These are phyloP conservation scores for Bruguiera sexangula DNA, from an alignment of 345 rosid species.

Conservation along the genomic window DNA sequence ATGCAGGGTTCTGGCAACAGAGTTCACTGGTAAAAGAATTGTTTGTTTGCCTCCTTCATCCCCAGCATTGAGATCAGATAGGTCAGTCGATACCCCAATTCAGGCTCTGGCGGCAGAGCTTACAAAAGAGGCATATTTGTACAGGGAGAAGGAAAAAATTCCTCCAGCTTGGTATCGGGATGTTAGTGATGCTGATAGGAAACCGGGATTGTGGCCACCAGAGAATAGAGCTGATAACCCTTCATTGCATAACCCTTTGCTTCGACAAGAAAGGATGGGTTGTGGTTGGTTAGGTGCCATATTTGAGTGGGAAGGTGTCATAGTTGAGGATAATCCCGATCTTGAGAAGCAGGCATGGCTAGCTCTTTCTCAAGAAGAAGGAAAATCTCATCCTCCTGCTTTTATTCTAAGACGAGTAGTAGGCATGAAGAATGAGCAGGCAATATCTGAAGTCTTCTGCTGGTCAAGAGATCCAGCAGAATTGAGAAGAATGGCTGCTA, in stretches of 20 bases:
- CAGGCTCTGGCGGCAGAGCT: conserved; percentile 69
- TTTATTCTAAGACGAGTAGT: conserved; percentile 65
- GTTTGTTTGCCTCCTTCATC: conserved; percentile 24
- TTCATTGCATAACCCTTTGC: conserved; percentile 76
- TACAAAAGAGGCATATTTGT: conserved; percentile 65
- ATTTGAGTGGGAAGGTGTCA: conserved; percentile 96
- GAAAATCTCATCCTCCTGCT: conserved; percentile 73
- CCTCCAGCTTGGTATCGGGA: conserved; percentile 45
- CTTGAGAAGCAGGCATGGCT: conserved; percentile 84
- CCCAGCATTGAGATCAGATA: conserved; percentile 32
- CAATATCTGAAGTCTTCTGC: conserved; percentile 89
- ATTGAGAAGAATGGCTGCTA: conserved; percentile 67
- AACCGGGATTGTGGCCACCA: conserved; percentile 77
- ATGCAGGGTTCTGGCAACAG: conserved; percentile 32
- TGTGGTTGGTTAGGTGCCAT: conserved; percentile 98
- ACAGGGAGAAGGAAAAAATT: conserved; percentile 47
- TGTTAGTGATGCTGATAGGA: conserved; percentile 44
- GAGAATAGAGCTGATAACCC: conserved; percentile 83
- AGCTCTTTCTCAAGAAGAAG: conserved; percentile 83
- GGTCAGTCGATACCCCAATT: conserved; percentile 28
- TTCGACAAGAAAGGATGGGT: conserved; percentile 94
- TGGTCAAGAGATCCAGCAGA: conserved; percentile 89
- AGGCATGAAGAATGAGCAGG: conserved; percentile 98
- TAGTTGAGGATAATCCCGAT: conserved; percentile 75
- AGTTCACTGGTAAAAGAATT: conserved; percentile 38